Evolutionary conservation across 768 basidiomycete species (phyloP).

Genomic region (Suillus ampliporus): DNA sequence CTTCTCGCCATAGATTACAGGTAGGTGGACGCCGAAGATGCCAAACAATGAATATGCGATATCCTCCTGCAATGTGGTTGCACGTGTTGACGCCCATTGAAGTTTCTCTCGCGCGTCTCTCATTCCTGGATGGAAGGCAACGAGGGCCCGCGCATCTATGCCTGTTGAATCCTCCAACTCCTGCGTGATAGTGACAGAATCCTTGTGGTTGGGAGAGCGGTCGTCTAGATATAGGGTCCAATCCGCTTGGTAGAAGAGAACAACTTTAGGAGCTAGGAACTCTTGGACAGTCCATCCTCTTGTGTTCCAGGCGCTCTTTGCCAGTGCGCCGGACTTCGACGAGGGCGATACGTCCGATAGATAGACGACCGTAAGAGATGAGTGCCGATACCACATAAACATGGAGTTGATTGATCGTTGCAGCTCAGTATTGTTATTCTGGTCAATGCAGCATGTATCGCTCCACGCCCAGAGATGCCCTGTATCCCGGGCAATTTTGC

Average conservation of each 20-base stretch:
- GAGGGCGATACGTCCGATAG: neutral
- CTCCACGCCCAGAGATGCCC: slow-evolving; percentile 5
- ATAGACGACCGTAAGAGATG: slow-evolving; percentile 13
- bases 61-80: slow-evolving; percentile 20
- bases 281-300: slow-evolving; percentile 37
- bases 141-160: neutral
- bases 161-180: neutral
- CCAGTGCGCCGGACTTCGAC: neutral
- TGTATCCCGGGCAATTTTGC: neutral
- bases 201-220: neutral
- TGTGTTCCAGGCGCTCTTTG: slow-evolving; percentile 21
- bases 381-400: slow-evolving; percentile 20
- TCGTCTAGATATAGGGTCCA: slow-evolving; percentile 23
- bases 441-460: slow-evolving; percentile 1
- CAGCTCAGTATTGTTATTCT: neutral
- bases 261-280: slow-evolving; percentile 29
- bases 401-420: slow-evolving; percentile 14
- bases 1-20: slow-evolving; percentile 20
- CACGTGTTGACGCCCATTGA: slow-evolving; percentile 19
- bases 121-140: neutral
- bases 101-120: slow-evolving; percentile 6
- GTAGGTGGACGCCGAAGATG: slow-evolving; percentile 14
- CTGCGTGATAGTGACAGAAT: slow-evolving; percentile 1
- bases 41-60: slow-evolving; percentile 18
- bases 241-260: slow-evolving; percentile 33